A percentile compares a stretch with the other conserved stretches of the same genome.
Conservation (phyloP, 2,329 filamentous ascomycete genomes). For the Emericellopsis cladophorae region DNA sequence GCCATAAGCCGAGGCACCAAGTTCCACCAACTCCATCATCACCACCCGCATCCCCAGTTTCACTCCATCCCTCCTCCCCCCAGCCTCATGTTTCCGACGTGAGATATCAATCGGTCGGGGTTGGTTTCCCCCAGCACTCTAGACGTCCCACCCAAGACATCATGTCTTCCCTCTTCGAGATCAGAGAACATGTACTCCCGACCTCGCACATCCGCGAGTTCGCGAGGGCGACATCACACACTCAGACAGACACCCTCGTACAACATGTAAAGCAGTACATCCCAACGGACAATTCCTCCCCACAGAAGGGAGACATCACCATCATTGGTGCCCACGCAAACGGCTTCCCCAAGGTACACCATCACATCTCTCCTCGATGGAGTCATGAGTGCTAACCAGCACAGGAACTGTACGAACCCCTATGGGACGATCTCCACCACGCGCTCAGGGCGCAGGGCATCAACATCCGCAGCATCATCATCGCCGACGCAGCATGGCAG, state of each 20-base stretch:
- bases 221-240: conserved; percentile 54
- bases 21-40: too few relatives aligned
- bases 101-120: too few relatives aligned
- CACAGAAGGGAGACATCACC: conserved; percentile 66
- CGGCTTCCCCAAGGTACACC: conserved; percentile 70
- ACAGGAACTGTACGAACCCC: conserved; percentile 80
- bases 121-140: not conserved
- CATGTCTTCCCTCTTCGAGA: conserved; percentile 32
- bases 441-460: conserved; percentile 46
- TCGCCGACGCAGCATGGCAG: conserved; percentile 79
- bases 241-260: conserved; percentile 62
- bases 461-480: conserved; percentile 73
- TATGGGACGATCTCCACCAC: conserved; percentile 72
- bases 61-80: too few relatives aligned
- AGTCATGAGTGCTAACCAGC: not conserved
- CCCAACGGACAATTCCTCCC: conserved; percentile 55
- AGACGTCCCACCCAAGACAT: not conserved
- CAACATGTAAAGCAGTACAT: conserved; percentile 82
- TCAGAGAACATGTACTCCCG: conserved; percentile 63
- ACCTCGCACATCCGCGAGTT: conserved; percentile 77
- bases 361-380: not conserved
- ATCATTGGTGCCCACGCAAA: conserved; percentile 84
- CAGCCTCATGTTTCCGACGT: too few relatives aligned
- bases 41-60: too few relatives aligned
- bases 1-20: too few relatives aligned